Evolutionary conservation across 805 yeast species (phyloP).

Genomic region (Saccharomyces jurei): DNA sequence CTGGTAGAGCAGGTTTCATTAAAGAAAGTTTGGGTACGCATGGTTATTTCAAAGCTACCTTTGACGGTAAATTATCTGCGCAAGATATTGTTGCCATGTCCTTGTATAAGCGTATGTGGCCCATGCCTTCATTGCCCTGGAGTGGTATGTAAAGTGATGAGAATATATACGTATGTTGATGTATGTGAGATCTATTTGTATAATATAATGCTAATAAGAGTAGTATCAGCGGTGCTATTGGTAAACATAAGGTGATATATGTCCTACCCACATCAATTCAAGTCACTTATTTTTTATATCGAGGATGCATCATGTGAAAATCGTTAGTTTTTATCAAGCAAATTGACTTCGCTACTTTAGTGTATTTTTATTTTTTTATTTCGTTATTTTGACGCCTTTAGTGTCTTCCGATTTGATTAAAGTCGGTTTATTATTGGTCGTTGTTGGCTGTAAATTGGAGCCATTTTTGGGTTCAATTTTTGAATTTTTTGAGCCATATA

Average conservation of each 20-base stretch:
- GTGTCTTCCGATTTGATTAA: not conserved
- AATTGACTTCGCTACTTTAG: not conserved
- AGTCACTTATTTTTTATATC: not conserved
- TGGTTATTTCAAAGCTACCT: conserved; percentile 93
- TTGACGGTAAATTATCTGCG: conserved; percentile 81
- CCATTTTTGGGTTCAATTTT: conserved; percentile 2
- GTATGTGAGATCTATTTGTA: not conserved
- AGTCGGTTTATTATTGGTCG: not conserved
- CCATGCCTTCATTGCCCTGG: conserved; percentile 40
- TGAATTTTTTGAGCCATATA: conserved; percentile 17
- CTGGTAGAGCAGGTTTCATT: conserved; percentile 90
- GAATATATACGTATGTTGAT: not conserved
- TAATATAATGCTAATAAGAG: not conserved
- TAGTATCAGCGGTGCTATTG: not conserved
- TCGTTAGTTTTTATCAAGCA: not conserved
- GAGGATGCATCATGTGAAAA: not conserved
- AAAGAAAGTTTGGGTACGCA: conserved; percentile 96
- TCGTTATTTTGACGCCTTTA: not conserved
- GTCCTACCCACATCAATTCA: not conserved
- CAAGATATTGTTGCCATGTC: conserved; percentile 95
- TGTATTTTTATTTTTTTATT: not conserved
- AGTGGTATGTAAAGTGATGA: not conserved
- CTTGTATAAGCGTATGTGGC: conserved; percentile 91
- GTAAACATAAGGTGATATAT: not conserved
- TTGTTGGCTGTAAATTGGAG: not conserved